Evolutionary conservation across 2,329 filamentous ascomycete genomes (phyloP).

Genomic region (Aspergillus uvarum): DNA sequence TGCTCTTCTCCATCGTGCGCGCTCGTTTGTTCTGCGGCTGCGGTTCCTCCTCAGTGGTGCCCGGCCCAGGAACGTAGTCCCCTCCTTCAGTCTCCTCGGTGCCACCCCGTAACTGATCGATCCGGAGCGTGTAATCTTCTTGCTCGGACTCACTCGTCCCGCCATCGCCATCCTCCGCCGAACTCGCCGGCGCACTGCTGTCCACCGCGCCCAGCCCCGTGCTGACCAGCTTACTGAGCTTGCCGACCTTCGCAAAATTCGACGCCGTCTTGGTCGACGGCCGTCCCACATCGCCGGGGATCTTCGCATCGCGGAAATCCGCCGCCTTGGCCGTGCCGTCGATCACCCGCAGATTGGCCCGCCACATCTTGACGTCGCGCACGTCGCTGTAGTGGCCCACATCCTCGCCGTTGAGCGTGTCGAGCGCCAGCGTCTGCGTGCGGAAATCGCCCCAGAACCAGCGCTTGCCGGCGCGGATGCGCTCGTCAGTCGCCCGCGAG

Average conservation of each 20-base stretch:
- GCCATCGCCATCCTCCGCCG: conserved; percentile 20
- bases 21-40: conserved; percentile 20
- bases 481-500: conserved; percentile 47
- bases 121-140: conserved; percentile 17
- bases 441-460: conserved; percentile 62
- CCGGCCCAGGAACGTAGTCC: conserved; percentile 22
- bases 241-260: conserved; percentile 34
- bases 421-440: conserved; percentile 56
- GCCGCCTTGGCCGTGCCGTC: conserved; percentile 33
- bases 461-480: conserved; percentile 46
- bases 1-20: conserved; percentile 6
- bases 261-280: conserved; percentile 22
- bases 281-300: conserved; percentile 30
- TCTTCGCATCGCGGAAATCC: conserved; percentile 30
- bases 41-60: conserved; percentile 2
- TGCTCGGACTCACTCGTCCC: conserved; percentile 4
- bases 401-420: conserved; percentile 55
- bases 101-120: conserved; percentile 24
- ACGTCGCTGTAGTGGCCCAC: conserved; percentile 48
- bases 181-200: conserved; percentile 28
- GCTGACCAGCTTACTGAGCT: conserved; percentile 42
- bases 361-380: conserved; percentile 49
- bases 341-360: conserved; percentile 47
- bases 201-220: conserved; percentile 33
- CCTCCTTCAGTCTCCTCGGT: conserved; percentile 30